These are phyloP conservation scores for Stemphylium beticola DNA, from an alignment of 2,329 filamentous ascomycete species.

Conservation along the genomic window DNA sequence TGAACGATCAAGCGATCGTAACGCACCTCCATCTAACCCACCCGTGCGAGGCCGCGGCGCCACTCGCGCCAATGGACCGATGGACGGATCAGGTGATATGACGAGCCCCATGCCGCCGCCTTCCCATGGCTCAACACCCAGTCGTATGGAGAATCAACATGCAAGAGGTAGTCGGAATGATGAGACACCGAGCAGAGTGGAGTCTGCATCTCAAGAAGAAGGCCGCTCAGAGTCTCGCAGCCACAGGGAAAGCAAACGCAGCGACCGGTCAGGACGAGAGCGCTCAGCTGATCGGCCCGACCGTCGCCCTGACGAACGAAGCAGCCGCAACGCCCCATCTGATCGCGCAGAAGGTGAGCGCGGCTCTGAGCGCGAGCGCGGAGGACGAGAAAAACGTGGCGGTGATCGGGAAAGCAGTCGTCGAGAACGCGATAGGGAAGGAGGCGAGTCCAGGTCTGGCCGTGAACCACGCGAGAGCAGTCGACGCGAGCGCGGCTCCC, in stretches of 20 bases:
- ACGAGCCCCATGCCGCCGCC: constrained; percentile 31
- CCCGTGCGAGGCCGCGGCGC: constrained; percentile 44
- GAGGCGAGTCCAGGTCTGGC: constrained; percentile 16
- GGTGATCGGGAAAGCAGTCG: constrained; percentile 30
- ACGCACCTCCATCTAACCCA: constrained; percentile 20
- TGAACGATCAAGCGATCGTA: constrained; percentile 27
- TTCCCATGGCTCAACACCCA: constrained; percentile 34
- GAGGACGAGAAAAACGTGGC: constrained; percentile 36
- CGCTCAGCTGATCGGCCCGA: constrained; percentile 34
- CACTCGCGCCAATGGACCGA: constrained; percentile 32
- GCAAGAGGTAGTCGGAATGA: constrained; percentile 30
- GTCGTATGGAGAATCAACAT: constrained; percentile 31
- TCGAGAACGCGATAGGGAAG: constrained; percentile 21
- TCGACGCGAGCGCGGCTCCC: constrained; percentile 31
- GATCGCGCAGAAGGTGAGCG: constrained; percentile 32
- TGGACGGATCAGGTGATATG: constrained; percentile 23
- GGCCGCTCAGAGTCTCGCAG: constrained; percentile 36
- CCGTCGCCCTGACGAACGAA: constrained; percentile 36
- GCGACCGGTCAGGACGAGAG: constrained; percentile 36
- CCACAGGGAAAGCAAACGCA: constrained; percentile 36
- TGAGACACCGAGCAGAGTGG: constrained; percentile 20
- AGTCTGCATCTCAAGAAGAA: constrained; percentile 31
- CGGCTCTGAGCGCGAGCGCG: constrained; percentile 33
- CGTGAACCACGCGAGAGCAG: constrained; percentile 28
- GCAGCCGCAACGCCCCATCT: constrained; percentile 25